These are phyloP conservation scores for Ophiostoma tasmaniense DNA, from an alignment of 2,329 filamentous ascomycete species.

Conservation along the genomic window DNA sequence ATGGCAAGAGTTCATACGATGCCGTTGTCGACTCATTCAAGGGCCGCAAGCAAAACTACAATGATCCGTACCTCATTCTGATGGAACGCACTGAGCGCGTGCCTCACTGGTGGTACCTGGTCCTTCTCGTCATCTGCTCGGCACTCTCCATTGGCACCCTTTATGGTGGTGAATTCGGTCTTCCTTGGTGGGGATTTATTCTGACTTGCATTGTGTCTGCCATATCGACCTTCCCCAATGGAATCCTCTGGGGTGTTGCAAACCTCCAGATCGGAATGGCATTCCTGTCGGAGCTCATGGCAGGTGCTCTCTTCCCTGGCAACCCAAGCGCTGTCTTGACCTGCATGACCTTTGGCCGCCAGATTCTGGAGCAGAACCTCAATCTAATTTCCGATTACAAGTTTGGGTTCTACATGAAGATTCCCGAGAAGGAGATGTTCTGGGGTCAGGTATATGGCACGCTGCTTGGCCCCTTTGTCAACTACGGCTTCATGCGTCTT, in stretches of 20 bases:
- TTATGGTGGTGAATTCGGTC: constrained; percentile 29
- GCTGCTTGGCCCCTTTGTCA: constrained; percentile 27
- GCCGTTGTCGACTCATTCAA: constrained; percentile 36
- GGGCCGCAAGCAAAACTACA: constrained; percentile 14
- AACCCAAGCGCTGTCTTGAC: constrained; percentile 27
- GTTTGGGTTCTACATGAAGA: constrained; percentile 33
- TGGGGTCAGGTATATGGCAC: constrained; percentile 30
- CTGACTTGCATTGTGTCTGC: constrained; percentile 30
- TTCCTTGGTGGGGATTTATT: constrained; percentile 35
- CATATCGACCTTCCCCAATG: constrained; percentile 33
- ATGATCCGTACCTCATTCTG: constrained; percentile 28
- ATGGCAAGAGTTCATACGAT: constrained; percentile 36
- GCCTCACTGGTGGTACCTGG: constrained; percentile 21
- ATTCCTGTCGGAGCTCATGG: constrained; percentile 40
- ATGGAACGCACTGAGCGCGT: constrained; percentile 20
- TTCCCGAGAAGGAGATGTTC: constrained; percentile 31
- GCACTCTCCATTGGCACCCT: constrained; percentile 32
- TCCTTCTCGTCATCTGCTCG: constrained; percentile 28
- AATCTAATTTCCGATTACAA: constrained; percentile 30
- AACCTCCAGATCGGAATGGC: constrained; percentile 30
- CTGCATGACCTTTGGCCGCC: constrained; percentile 27
- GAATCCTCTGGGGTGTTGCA: constrained; percentile 27
- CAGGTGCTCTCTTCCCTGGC: constrained; percentile 38
- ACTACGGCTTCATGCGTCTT: constrained; percentile 28
- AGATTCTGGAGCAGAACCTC: constrained; percentile 29